A percentile compares a stretch with the other conserved stretches of the same genome.
Evolutionary conservation across 1,139 yeast genomes (phyloP).

Genomic region (Pneumocystis carinii): DNA sequence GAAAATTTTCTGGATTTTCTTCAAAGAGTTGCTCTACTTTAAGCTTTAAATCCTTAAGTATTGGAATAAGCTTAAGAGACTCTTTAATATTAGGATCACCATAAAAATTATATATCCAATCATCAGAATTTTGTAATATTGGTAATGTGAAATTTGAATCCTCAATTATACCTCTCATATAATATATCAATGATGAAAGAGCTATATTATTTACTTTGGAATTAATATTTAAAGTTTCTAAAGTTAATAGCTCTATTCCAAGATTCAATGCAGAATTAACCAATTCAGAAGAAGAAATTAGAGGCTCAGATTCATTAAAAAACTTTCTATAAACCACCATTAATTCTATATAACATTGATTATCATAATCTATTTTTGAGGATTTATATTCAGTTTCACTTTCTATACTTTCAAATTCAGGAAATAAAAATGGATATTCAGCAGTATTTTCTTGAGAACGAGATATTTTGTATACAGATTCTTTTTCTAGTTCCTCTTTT

Average conservation of each 20-base stretch:
- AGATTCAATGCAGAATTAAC: background rate
- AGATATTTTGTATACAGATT: constrained; percentile 34
- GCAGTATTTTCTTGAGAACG: constrained; percentile 6
- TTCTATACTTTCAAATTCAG: background rate
- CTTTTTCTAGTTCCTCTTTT: constrained; percentile 44
- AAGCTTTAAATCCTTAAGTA: constrained; percentile 34
- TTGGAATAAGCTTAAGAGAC: constrained; percentile 27
- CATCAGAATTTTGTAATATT: constrained; percentile 6
- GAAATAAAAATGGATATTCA: constrained; percentile 1
- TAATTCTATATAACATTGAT: background rate
- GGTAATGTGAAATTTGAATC: constrained; percentile 3
- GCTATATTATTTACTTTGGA: background rate
- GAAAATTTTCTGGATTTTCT: constrained; percentile 94
- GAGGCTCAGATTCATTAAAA: background rate
- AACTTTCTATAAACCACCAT: background rate
- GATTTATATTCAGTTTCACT: background rate
- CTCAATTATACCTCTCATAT: constrained; percentile 1
- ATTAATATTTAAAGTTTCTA: background rate
- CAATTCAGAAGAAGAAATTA: background rate
- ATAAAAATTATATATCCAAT: constrained; percentile 44
- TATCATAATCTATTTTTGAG: background rate
- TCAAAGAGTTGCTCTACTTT: constrained; percentile 37
- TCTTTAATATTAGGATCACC: constrained; percentile 49
- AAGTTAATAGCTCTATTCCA: background rate
- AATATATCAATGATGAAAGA: background rate